Conservation (phyloP, 2,329 filamentous ascomycete species). For the Raffaelea arxii region DNA sequence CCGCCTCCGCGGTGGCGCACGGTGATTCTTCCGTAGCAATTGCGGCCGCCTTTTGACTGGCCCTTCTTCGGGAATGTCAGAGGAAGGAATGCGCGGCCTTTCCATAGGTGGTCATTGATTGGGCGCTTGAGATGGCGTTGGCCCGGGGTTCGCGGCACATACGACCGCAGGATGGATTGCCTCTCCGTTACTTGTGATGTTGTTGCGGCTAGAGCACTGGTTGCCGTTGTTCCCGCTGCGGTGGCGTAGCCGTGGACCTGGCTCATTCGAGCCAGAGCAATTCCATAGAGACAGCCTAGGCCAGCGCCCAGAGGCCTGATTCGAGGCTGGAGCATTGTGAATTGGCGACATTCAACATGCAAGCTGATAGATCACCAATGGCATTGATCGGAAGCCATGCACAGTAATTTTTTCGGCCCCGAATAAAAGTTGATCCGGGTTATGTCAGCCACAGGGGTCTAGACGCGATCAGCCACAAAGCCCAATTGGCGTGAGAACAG, state of each 20-base stretch:
- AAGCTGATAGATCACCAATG: too few species aligned
- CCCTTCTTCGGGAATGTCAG: constrained; percentile 91
- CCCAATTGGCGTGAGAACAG: constrained; percentile 10
- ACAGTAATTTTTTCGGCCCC: background rate
- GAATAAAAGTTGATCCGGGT: background rate
- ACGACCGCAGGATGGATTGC: constrained; percentile 58
- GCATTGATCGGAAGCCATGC: constrained; percentile 3
- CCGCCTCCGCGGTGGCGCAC: constrained; percentile 90
- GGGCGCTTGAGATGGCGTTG: constrained; percentile 83
- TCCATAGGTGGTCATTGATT: constrained; percentile 95
- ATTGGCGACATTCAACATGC: background rate
- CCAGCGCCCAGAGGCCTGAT: constrained; percentile 37
- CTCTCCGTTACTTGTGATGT: background rate
- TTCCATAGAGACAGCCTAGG: constrained; percentile 13
- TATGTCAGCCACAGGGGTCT: background rate
- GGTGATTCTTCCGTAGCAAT: constrained; percentile 75
- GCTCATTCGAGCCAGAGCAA: background rate
- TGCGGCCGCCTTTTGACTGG: constrained; percentile 84
- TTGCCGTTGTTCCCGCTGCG: constrained; percentile 8
- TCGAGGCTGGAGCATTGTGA: constrained; percentile 56
- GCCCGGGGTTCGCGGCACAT: constrained; percentile 89
- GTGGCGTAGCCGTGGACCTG: constrained; percentile 17
- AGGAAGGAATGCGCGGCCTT: constrained; percentile 71
- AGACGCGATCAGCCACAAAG: constrained; percentile 16
- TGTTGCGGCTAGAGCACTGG: background rate